phyloP scores from a whole-genome alignment of 176 grass and related monocot genomes.

The Tuctoria greenei region DNA sequence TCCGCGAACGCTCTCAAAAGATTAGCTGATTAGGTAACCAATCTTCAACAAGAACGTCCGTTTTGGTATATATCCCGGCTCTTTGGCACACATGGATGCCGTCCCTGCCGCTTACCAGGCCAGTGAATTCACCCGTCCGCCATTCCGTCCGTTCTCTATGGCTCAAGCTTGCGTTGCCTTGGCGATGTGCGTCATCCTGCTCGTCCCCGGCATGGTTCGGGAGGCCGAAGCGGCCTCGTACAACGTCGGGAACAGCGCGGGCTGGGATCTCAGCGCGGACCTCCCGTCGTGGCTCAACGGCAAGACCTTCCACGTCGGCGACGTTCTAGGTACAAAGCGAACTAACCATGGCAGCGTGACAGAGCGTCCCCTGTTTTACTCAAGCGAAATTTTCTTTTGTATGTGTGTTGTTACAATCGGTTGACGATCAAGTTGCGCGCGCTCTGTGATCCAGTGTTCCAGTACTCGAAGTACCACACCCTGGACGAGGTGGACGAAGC shows the following conservation, averaged over 20 bases:
- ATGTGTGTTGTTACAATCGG: neutral
- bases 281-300: slow-evolving; percentile 56
- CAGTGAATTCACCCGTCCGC: too few relatives aligned
- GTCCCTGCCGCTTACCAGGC: neutral
- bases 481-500: slow-evolving; percentile 62
- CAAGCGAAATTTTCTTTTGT: too few relatives aligned
- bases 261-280: slow-evolving; percentile 86
- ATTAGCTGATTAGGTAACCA: slow-evolving; percentile 57
- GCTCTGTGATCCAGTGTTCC: slow-evolving; percentile 47
- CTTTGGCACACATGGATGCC: slow-evolving; percentile 16
- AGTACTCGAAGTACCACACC: slow-evolving; percentile 68
- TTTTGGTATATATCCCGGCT: neutral
- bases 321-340: slow-evolving; percentile 51
- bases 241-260: slow-evolving; percentile 69
- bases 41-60: slow-evolving; percentile 35
- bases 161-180: neutral
- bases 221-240: slow-evolving; percentile 39
- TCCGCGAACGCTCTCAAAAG: neutral
- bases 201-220: neutral
- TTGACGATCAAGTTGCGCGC: neutral
- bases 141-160: slow-evolving; percentile 31
- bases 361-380: too few relatives aligned
- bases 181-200: slow-evolving; percentile 28
- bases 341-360: neutral
- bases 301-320: slow-evolving; percentile 74